These are phyloP conservation scores for Daldinia caldariorum DNA, from an alignment of 495 filamentous ascomycete species.

Conservation along the genomic window DNA sequence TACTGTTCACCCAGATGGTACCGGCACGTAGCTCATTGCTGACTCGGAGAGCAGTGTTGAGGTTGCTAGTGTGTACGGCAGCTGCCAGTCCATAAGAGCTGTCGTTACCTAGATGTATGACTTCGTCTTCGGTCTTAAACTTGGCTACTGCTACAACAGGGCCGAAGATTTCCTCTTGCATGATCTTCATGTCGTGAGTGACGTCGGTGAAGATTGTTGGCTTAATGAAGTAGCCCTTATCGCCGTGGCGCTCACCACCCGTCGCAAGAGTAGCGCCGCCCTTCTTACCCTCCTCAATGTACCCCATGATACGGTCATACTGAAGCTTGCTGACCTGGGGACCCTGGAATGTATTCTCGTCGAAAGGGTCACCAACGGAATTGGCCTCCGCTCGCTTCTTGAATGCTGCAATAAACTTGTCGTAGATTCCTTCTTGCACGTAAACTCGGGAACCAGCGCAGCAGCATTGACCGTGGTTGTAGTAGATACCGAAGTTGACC, in stretches of 20 bases:
- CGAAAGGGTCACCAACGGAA: constrained; percentile 93
- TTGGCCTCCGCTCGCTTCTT: constrained; percentile 85
- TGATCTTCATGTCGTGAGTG: constrained; percentile 92
- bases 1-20: constrained; percentile 93
- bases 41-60: constrained; percentile 93
- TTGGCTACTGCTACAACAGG: constrained; percentile 94
- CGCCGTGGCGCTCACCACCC: constrained; percentile 89
- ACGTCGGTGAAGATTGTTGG: constrained; percentile 97
- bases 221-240: constrained; percentile 96
- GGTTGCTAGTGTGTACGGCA: constrained; percentile 89
- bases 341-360: constrained; percentile 90
- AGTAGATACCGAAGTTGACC: constrained; percentile 99
- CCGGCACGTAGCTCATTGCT: constrained; percentile 83
- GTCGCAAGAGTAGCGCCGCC: constrained; percentile 84
- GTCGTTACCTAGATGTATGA: constrained; percentile 81
- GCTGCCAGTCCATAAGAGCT: constrained; percentile 89
- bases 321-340: constrained; percentile 95
- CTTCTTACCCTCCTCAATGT: constrained; percentile 91
- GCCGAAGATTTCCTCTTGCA: constrained; percentile 98
- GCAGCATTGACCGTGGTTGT: constrained; percentile 99
- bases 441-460: constrained; percentile 95
- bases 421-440: constrained; percentile 95
- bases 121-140: constrained; percentile 89
- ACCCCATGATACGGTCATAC: constrained; percentile 97
- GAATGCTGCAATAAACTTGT: constrained; percentile 90